Base-by-base conservation (phyloP, 2,329 filamentous ascomycete species). In the Penicillium decumbens region DNA sequence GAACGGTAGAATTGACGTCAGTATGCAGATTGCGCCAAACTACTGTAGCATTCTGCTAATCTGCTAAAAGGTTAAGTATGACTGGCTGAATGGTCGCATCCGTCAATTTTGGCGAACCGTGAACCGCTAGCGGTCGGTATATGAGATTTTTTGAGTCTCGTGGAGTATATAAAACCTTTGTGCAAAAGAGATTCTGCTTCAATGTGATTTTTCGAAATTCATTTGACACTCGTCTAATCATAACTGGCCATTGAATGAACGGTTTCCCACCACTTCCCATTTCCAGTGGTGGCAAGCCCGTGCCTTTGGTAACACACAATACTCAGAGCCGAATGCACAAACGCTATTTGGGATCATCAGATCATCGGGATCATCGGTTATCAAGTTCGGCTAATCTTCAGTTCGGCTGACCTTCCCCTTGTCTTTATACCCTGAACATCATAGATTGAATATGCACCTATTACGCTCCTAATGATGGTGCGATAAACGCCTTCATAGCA, bases 401-500 rank as follows among this genome's bases (percentile, higher is more conserved):
- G 3, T 20, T 37, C 33, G 33, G 33, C 33, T 20, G 20, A 37
- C 33, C 33, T 37, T 37, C 33, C 33, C 12, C 33, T 37, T 37
- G 20, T 15, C 13, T 15, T 5, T 2, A 4, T 35, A 5, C 32
- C 32, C 15, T 15, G 20, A 15, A 35, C 6, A 20, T 20, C 6
- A 20, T 1, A 15, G 15, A 10, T 35, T 20, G 3, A 8, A 2
- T 9, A 37, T 23, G 15, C 33, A 5, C 33, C 10, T 6, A 37
- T 54, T 46, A 65, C 8, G 30, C 51, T 12, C 40, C 50, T 28
- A 59, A 47, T 33, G 50, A 51, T 6, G 69, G 65, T 1, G 64
- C 42, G 41, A 75, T 65, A 51, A 73, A 76, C 4, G 72, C 72
- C 47, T 58, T 68, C 50, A 77, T 65, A 2, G 74, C 72, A 56